A percentile compares a stretch with the other conserved stretches of the same genome.
Conservation (phyloP, 331 rosid species). For the Arachis monticola region DNA sequence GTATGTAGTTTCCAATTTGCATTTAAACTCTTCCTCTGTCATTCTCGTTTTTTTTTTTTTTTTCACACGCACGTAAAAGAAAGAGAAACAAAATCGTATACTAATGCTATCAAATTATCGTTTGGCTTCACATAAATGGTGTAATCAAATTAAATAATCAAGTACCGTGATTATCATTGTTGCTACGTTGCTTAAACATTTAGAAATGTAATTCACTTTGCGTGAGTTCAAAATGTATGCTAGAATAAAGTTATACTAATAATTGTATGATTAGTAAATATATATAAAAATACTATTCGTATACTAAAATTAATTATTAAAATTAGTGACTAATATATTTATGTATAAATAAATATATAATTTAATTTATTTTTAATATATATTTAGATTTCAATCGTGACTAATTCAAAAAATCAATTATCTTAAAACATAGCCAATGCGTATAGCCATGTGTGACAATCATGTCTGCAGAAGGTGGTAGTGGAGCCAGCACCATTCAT, state of each 20-base stretch:
- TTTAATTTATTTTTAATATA: too few species aligned
- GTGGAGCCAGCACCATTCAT: not conserved
- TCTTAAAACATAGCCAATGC: not conserved
- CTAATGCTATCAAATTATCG: not conserved
- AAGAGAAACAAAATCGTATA: not conserved
- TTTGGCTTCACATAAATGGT: too few species aligned
- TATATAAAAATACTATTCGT: too few species aligned
- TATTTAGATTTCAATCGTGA: not conserved
- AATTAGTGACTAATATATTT: too few species aligned
- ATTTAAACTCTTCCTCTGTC: not conserved
- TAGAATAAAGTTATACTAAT: too few species aligned
- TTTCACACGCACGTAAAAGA: not conserved
- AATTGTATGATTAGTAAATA: too few species aligned
- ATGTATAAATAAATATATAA: too few species aligned
- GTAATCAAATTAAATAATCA: too few species aligned
- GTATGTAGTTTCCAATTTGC: slow-evolving; percentile 19
- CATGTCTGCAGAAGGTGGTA: not conserved
- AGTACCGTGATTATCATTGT: too few species aligned
- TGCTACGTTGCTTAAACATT: not conserved
- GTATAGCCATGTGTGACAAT: not conserved
- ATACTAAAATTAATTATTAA: too few species aligned
- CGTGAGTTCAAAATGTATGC: too few species aligned
- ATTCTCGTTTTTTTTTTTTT: not conserved
- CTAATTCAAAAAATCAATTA: not conserved
- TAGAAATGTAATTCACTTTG: not conserved